Base-by-base conservation (phyloP, 2,329 filamentous ascomycete species). In the Xylaria sp. region DNA sequence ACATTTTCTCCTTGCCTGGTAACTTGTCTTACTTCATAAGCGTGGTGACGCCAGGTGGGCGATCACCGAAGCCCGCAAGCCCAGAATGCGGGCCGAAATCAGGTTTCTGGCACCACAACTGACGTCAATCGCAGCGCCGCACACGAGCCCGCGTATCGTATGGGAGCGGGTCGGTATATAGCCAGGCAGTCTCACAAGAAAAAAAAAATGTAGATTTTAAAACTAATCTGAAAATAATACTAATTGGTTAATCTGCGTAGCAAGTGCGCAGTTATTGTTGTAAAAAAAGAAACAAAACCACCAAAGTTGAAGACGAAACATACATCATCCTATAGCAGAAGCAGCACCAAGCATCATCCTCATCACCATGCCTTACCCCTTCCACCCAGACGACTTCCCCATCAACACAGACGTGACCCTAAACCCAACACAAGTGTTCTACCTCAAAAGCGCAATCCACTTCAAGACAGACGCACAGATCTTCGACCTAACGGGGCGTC, bases 331-430 rank as follows among this genome's bases (percentile, higher is more conserved):
- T 17, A 48, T 21, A 43, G 1, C 27, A 25, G 6, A 17, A 53
- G 8, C n/a, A 57, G 3, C 40, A 49, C 17, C 51, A 51, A 53
- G 10, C 33, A 43, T 25, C 49, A 31, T 11, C 41, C 13, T 19
- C 47, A 43, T 19, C 54, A 72, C 38, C 58, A 74, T 73, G 72
- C 70, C 69, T 61, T 67, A 74, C 66, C 73, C 73, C 10, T 75
- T 75, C 66, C 63, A 69, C 62, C 73, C 73, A 10, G 66, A 74
- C 23, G 73, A 75, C 70, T 74, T 75, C 71, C 72, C 72, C 64
- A 60, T 75, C 67, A 71, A 75, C 61, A 51, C 65, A 58, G 57
- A 67, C 46, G 60, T 64, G 10, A 40, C 58, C 38, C 64, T 75
- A 10, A 43, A 68, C 40, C 71, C 73, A 17, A 73, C 66, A 3